Base-by-base conservation (phyloP, 2,329 filamentous ascomycete genomes). In the Ophiostoma ulmi region DNA sequence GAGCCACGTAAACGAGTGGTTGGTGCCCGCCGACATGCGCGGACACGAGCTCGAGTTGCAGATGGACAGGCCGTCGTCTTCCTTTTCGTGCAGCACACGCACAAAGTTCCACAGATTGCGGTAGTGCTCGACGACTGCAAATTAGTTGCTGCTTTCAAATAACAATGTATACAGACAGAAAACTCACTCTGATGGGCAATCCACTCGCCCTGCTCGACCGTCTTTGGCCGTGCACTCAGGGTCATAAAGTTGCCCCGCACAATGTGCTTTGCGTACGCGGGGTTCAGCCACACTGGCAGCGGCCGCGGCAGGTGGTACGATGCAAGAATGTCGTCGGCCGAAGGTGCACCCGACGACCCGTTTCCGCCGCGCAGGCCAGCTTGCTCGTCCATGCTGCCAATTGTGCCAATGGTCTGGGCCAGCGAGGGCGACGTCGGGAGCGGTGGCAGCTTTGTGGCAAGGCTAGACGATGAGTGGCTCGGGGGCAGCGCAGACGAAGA, bases 231-330 rank as follows among this genome's bases (percentile, higher is more conserved):
- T 68, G 93, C 93, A 76, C 94, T 96, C 72, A 98, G 82, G 13
- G 94, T 97, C 90, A 97, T 93, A 79, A 98, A 97, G 82, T 97
- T 98, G 72, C 94, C 94, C 83, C 94, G 97, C 77, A 97, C 94
- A 74, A 97, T 97, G 77, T 97, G 89, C 78, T 90, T 91, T 70
- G 91, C 90, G 78, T 92, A 91, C 73, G 88, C 82, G 70, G 90
- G 86, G 77, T 91, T 90, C 76, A 93, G 87, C 88, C 91, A 93
- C 73, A 92, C 82, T 20, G 91, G 91, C 72, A 88, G 82, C 41
- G 87, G 86, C 58, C 87, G 85, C 72, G 90, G 90, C 72, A 91
- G 83, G 75, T 90, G 87, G 77, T 89, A 89, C 14, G 83, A 82
- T 75, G 82, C 82, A 74, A 89, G 83, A 69, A 86, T 78, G 71